Evolutionary conservation across 2,329 filamentous ascomycete species (phyloP).

Genomic region (Blastomyces gilchristii): DNA sequence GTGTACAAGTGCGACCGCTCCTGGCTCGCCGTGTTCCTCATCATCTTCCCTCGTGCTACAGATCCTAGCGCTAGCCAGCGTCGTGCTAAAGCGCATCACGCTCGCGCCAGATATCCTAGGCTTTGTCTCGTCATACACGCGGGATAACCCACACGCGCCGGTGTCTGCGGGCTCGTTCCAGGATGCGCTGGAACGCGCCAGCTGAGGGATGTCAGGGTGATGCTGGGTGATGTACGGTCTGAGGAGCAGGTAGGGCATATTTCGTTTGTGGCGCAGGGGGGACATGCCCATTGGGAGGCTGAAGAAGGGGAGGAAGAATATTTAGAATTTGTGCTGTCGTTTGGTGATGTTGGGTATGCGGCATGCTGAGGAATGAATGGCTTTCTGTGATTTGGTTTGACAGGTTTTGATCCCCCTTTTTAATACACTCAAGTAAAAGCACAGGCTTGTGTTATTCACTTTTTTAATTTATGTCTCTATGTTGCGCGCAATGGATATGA

Average conservation of each 20-base stretch:
- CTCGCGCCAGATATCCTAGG: conserved; percentile 5
- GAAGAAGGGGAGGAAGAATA: conserved; percentile 2
- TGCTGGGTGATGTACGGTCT: conserved; percentile 3
- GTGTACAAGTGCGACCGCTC: conserved; percentile 1
- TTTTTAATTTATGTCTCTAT: no score
- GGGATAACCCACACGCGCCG: conserved; percentile 4
- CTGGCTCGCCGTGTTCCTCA: conserved; percentile 1
- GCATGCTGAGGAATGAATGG: background rate
- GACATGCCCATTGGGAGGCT: background rate
- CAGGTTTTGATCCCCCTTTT: background rate
- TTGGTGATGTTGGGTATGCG: background rate
- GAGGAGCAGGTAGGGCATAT: conserved; percentile 3
- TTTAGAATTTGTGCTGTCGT: background rate
- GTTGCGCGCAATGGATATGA: no score
- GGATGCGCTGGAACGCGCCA: background rate
- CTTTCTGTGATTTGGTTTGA: background rate
- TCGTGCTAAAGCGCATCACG: conserved; percentile 1
- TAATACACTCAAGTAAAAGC: no score
- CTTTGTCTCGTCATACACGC: conserved; percentile 4
- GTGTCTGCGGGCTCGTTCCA: background rate
- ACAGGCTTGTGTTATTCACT: no score
- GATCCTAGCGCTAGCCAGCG: background rate
- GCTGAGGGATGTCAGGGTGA: background rate
- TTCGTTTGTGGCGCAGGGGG: conserved; percentile 3
- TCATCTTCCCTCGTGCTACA: conserved; percentile 1